A percentile compares a stretch with the other conserved stretches of the same genome.
These are phyloP conservation scores for Pochonia chlamydosporia DNA, from an alignment of 2,329 filamentous ascomycete species.

Conservation along the genomic window DNA sequence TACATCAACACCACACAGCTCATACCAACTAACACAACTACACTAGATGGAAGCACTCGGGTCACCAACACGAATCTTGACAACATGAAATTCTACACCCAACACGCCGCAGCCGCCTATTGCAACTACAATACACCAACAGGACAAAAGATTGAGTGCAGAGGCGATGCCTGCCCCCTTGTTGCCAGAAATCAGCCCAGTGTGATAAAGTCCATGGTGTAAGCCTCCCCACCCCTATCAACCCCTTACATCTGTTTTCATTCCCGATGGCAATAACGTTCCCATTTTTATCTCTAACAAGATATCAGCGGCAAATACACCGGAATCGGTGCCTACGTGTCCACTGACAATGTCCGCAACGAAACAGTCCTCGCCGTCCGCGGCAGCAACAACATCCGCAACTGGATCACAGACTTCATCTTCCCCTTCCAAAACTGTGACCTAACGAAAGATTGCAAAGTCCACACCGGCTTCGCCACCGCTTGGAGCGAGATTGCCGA, in stretches of 20 bases:
- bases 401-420: conserved; percentile 53
- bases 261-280: conserved; percentile 5
- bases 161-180: conserved; percentile 34
- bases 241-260: background rate
- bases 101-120: conserved; percentile 47
- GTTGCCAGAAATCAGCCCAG: conserved; percentile 37
- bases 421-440: conserved; percentile 24
- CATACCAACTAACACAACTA: background rate
- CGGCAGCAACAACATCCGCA: conserved; percentile 52
- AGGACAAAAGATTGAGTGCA: conserved; percentile 37
- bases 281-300: conserved; percentile 14
- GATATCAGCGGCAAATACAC: conserved; percentile 30
- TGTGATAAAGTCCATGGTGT: conserved; percentile 37
- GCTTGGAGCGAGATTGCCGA: conserved; percentile 53
- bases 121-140: conserved; percentile 41
- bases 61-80: conserved; percentile 27
- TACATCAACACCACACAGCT: background rate
- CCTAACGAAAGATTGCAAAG: conserved; percentile 36
- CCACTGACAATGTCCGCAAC: conserved; percentile 39
- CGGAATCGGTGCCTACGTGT: conserved; percentile 45
- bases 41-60: background rate
- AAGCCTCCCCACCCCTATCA: conserved; percentile 10
- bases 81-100: conserved; percentile 41
- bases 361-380: conserved; percentile 56
- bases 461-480: conserved; percentile 54